Conservation (phyloP, 306 rosid genomes). For the Malus sylvestris region DNA sequence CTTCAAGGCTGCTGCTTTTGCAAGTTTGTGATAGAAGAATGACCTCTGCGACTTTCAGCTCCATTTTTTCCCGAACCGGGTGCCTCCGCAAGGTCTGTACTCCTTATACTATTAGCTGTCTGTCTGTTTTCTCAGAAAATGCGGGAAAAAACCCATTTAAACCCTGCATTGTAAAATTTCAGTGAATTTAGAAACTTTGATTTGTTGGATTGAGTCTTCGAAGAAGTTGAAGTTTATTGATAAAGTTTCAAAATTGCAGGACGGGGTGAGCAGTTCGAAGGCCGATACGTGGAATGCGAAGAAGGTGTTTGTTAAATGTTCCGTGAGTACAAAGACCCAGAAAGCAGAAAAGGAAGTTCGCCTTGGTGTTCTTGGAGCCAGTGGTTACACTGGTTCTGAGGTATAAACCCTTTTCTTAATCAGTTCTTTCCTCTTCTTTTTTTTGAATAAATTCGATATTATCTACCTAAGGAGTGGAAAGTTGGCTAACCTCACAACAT, state of each 20-base stretch:
- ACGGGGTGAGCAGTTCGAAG: conserved; percentile 10
- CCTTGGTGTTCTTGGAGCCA: conserved; percentile 95
- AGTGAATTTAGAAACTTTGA: background rate
- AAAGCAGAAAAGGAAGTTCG: conserved; percentile 51
- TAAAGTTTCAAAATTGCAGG: conserved; percentile 17
- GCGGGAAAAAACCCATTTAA: background rate
- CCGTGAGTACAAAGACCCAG: conserved; percentile 25
- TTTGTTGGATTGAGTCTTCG: background rate
- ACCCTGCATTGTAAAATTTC: background rate
- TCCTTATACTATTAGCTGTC: background rate
- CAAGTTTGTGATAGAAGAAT: conserved; percentile 15
- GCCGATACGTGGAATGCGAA: conserved; percentile 30
- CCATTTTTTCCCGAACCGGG: conserved; percentile 24
- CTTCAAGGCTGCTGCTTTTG: background rate
- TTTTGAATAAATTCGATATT: too few species aligned
- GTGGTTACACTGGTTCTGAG: conserved; percentile 99
- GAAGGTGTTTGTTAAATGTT: conserved; percentile 55
- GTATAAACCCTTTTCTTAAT: conserved; percentile 22
- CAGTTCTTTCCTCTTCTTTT: background rate
- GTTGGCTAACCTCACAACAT: too few species aligned
- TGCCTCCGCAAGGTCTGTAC: conserved; percentile 37
- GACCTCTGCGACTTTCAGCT: conserved; percentile 32
- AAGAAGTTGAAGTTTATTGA: background rate
- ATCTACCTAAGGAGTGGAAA: too few species aligned
- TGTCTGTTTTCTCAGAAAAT: background rate